Conservation (phyloP, 2,329 filamentous ascomycete genomes). For the Fragosphaeria purpurea region DNA sequence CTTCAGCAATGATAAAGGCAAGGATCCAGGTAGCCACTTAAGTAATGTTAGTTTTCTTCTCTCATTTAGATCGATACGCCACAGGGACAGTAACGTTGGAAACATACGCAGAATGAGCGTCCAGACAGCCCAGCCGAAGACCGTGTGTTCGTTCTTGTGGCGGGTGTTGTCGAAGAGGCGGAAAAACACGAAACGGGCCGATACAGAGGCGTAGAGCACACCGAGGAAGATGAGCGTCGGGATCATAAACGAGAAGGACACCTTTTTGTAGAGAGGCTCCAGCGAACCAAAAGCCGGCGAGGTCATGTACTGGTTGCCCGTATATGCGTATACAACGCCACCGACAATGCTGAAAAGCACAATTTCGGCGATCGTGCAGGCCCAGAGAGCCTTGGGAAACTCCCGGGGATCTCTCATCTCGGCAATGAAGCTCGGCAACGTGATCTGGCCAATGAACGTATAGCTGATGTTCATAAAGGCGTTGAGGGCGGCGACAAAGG, state of each 20-base stretch:
- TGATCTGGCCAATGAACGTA: conserved; percentile 93
- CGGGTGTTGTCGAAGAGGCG: conserved; percentile 69
- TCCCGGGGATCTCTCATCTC: conserved; percentile 78
- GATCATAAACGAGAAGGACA: conserved; percentile 90
- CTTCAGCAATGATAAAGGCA: conserved; percentile 86
- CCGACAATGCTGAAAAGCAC: conserved; percentile 80
- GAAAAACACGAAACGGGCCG: conserved; percentile 86
- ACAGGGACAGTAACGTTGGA: not conserved
- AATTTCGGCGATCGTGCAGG: conserved; percentile 79
- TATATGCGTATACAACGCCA: conserved; percentile 73
- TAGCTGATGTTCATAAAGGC: conserved; percentile 95
- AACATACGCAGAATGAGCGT: conserved; percentile 54
- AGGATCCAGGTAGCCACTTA: conserved; percentile 62
- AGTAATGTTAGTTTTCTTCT: not conserved
- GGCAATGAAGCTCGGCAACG: conserved; percentile 86
- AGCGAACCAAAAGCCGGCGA: conserved; percentile 81
- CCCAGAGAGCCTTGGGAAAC: conserved; percentile 88
- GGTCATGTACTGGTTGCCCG: conserved; percentile 81
- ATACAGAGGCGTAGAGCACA: conserved; percentile 82
- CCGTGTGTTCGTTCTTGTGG: conserved; percentile 72
- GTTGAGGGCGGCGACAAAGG: conserved; percentile 72
- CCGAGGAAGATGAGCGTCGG: conserved; percentile 89
- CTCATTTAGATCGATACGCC: not conserved
- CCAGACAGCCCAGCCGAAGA: conserved; percentile 75
- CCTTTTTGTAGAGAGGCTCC: conserved; percentile 70